Percentiles rank a stretch among this genome's conserved stretches.
Evolutionary conservation across 768 basidiomycete genomes (phyloP).

Genomic region (Suillus fuscotomentosus): DNA sequence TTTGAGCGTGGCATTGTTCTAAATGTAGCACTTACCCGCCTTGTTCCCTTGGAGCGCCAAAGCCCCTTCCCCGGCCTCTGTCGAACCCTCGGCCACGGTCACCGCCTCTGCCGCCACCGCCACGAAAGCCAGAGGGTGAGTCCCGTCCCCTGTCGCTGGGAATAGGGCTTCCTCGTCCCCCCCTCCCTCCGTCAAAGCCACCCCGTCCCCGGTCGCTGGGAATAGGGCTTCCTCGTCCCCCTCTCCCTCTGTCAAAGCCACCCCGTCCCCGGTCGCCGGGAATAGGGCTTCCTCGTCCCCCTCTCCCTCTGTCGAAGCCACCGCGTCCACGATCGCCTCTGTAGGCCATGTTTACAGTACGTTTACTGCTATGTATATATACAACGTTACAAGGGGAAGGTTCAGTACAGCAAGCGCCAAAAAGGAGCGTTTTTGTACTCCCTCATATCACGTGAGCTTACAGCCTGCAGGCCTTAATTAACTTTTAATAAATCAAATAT

Average conservation of each 20-base stretch:
- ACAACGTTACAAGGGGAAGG: neutral
- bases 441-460: neutral
- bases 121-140: constrained; percentile 6
- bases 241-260: constrained; percentile 31
- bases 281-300: constrained; percentile 7
- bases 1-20: neutral
- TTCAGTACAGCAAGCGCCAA: neutral
- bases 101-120: constrained; percentile 27
- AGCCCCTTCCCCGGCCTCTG: constrained; percentile 25
- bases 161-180: constrained; percentile 8
- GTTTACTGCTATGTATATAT: constrained; percentile 53
- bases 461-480: too few species aligned
- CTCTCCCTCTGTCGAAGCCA: constrained; percentile 32
- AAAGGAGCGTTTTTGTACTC: neutral
- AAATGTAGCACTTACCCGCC: constrained; percentile 37
- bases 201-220: constrained; percentile 9
- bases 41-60: constrained; percentile 30
- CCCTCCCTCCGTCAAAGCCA: constrained; percentile 24
- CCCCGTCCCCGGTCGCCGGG: constrained; percentile 34
- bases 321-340: constrained; percentile 40
- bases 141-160: constrained; percentile 8
- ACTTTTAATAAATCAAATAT: too few species aligned
- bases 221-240: constrained; percentile 7
- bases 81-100: constrained; percentile 30
- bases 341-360: constrained; percentile 38